Evolutionary conservation across 345 rosid species (phyloP), one percentile per base, ranked within the genome.

Genomic region (Schrenkiella parvula): DNA sequence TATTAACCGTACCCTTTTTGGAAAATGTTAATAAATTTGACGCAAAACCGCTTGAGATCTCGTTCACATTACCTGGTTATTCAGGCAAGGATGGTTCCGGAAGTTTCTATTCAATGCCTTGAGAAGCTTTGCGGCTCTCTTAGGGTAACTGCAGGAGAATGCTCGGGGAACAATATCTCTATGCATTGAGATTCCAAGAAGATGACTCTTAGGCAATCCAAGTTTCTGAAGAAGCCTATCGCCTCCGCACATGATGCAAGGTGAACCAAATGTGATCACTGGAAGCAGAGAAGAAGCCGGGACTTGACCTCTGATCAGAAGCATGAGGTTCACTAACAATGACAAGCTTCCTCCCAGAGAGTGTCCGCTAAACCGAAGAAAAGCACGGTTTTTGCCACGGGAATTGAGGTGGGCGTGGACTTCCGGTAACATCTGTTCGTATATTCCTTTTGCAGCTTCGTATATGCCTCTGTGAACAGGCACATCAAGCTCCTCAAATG

Each of bases 291-390:
- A 77, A 66, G 88, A 83, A 58, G 83, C 84, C 1, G 96, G 89
- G 43, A 83, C 96, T 82, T 92, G 93, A 2, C 92, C 93, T 72
- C 97, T 73, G 64, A 95, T 80, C 18, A 88, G 79, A 76, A 92
- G 81, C 99, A 95, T 91, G 28, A 95, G 89, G 80, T 85, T 95
- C 53, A 95, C 68, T 12, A 95, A 82, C 42, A 95, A 55, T 5
- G 99, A 88, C 86, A 95, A 87, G 82, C 97, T 87, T 74, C 99
- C 99, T 0, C 99, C 99, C 10, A 95, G 86, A 64, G 99, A 95
- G 74, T 95, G 99, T 46, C 99, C 99, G 0, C 97, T 87, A 84
- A 95, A 95, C 46, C 98, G 89, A 29, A 92, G 86, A 64, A 84
- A 78, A 55, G 96, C 96, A 44, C 53, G 80, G 53, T 79, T 77